Conservation (phyloP, 495 filamentous ascomycete genomes). For the Penicillium fimorum region DNA sequence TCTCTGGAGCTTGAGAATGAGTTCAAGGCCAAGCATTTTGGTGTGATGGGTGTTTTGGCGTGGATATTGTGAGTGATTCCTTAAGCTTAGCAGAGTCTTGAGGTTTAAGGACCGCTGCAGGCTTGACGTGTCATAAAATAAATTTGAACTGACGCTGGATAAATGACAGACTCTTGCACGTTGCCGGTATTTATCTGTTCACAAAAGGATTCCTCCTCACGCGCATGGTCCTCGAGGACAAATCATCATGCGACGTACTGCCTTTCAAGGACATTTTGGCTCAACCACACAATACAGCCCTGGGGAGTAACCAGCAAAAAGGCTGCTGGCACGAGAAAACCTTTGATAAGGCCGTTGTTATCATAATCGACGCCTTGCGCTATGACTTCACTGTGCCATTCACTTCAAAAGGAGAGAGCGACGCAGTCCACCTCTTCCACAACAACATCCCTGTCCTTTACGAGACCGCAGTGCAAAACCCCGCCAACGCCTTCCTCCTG, state of each 20-base stretch:
- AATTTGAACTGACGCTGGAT: conserved; percentile 10
- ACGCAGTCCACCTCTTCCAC: conserved; percentile 69
- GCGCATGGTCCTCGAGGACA: conserved; percentile 81
- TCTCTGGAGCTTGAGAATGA: conserved; percentile 34
- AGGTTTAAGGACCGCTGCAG: background rate
- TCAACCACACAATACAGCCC: conserved; percentile 32
- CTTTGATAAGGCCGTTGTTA: conserved; percentile 86
- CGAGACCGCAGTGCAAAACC: conserved; percentile 68
- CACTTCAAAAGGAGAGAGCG: conserved; percentile 44
- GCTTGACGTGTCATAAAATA: background rate
- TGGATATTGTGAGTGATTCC: conserved; percentile 45
- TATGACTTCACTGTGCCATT: conserved; percentile 96
- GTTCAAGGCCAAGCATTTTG: conserved; percentile 43
- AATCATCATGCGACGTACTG: conserved; percentile 73
- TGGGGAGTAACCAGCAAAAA: conserved; percentile 40
- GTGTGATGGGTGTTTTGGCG: conserved; percentile 40
- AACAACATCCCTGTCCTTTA: conserved; percentile 84
- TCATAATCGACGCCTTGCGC: conserved; percentile 89
- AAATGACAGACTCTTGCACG: conserved; percentile 62
- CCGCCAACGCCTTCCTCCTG: conserved; percentile 80
- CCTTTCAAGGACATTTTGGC: conserved; percentile 55
- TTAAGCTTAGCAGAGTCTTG: background rate
- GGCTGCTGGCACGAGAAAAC: conserved; percentile 96
- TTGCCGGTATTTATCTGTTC: conserved; percentile 84
- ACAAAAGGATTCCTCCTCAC: conserved; percentile 96